Evolutionary conservation across 2,329 filamentous ascomycete species (phyloP).

Genomic region (Calonectria hongkongensis): DNA sequence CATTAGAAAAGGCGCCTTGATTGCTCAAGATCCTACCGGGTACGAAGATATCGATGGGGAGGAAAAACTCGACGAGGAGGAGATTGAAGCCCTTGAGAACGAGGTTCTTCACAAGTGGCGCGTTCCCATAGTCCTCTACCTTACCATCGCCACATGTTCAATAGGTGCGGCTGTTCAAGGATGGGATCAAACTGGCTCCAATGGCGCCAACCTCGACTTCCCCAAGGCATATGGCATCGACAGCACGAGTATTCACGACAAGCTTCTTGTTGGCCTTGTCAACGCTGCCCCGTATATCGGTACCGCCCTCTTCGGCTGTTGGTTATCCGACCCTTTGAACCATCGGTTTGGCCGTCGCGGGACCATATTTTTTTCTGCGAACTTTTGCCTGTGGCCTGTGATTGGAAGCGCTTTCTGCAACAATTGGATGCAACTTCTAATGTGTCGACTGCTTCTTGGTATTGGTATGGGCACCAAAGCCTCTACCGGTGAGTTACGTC

Average conservation of each 20-base stretch:
- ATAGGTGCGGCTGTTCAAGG: constrained; percentile 82
- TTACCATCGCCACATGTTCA: constrained; percentile 81
- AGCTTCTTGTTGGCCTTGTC: constrained; percentile 78
- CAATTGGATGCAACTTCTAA: constrained; percentile 82
- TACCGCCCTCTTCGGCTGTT: constrained; percentile 73
- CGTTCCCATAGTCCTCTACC: constrained; percentile 76
- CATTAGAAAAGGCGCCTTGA: constrained; percentile 81
- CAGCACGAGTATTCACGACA: constrained; percentile 59
- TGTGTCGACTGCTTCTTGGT: constrained; percentile 82
- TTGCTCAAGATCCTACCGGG: constrained; percentile 80
- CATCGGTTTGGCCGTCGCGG: constrained; percentile 66
- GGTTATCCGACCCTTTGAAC: constrained; percentile 80
- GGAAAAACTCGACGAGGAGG: constrained; percentile 74
- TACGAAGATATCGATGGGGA: constrained; percentile 76
- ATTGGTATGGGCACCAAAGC: constrained; percentile 87
- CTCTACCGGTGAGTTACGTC: constrained; percentile 67
- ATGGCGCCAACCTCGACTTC: constrained; percentile 79
- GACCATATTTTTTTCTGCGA: constrained; percentile 82
- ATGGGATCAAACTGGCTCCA: constrained; percentile 80
- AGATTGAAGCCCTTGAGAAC: constrained; percentile 75
- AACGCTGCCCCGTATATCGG: constrained; percentile 75
- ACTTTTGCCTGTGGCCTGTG: constrained; percentile 81
- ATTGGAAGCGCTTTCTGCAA: constrained; percentile 83
- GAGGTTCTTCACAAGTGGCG: constrained; percentile 82
- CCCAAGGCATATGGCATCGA: constrained; percentile 70